Evolutionary conservation across 2,329 filamentous ascomycete genomes (phyloP).

Genomic region (Drechslerella dactyloides): DNA sequence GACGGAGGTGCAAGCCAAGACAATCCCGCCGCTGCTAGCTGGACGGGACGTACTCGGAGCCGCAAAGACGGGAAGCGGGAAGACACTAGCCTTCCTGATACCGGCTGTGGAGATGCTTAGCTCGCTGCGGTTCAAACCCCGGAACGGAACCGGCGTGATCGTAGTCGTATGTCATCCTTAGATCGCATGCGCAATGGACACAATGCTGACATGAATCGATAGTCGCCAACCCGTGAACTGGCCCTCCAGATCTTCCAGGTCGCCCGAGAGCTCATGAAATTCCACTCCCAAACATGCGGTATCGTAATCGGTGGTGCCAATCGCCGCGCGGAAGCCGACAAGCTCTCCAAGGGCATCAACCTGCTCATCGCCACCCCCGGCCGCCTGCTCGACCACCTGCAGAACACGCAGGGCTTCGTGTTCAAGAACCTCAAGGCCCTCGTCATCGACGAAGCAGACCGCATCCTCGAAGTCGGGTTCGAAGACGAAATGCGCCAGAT

Average conservation of each 20-base stretch:
- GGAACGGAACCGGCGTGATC: constrained; percentile 90
- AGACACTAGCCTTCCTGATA: constrained; percentile 92
- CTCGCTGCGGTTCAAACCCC: constrained; percentile 88
- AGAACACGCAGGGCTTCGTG: constrained; percentile 85
- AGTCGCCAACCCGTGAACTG: constrained; percentile 90
- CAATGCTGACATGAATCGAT: not conserved
- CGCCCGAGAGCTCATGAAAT: constrained; percentile 86
- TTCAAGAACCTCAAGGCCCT: constrained; percentile 93
- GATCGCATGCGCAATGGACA: not conserved
- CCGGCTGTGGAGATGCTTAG: constrained; percentile 92
- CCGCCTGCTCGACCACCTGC: constrained; percentile 87
- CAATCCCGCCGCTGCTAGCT: constrained; percentile 84
- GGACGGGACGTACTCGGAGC: constrained; percentile 78
- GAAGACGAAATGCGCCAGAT: constrained; percentile 98
- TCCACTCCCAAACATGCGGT: constrained; percentile 93
- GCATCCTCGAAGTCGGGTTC: constrained; percentile 95
- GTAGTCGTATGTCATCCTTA: constrained; percentile 60
- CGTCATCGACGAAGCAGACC: constrained; percentile 94
- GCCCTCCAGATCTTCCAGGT: constrained; percentile 97
- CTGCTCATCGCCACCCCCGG: constrained; percentile 92
- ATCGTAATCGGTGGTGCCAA: constrained; percentile 97
- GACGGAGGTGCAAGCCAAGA: constrained; percentile 90
- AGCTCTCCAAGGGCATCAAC: constrained; percentile 92
- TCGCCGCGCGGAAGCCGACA: constrained; percentile 82
- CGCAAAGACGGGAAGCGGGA: constrained; percentile 94